These are phyloP conservation scores for Claviceps sorghi DNA, from an alignment of 2,329 filamentous ascomycete genomes.

Conservation along the genomic window DNA sequence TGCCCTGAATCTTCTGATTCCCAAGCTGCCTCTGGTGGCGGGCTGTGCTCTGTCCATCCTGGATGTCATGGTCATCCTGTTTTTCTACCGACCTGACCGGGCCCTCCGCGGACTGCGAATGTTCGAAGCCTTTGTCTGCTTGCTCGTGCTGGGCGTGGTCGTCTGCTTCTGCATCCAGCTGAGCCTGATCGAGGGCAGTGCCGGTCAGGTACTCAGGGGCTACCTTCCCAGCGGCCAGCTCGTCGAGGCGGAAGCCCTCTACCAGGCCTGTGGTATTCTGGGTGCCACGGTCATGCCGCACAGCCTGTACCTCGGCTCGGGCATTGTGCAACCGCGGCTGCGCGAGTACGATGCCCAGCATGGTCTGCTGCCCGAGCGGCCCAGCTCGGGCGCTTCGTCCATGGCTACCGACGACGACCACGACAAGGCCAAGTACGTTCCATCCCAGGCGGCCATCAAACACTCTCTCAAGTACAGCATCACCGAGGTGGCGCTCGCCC, in stretches of 20 bases:
- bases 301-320: slow-evolving; percentile 52
- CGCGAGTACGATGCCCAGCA: slow-evolving; percentile 46
- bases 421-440: slow-evolving; percentile 48
- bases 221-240: slow-evolving; percentile 48
- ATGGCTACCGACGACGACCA: slow-evolving; percentile 9
- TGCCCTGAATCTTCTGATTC: slow-evolving; percentile 50
- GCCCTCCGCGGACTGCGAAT: slow-evolving; percentile 42
- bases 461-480: slow-evolving; percentile 62
- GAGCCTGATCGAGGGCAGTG: slow-evolving; percentile 39
- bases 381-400: slow-evolving; percentile 6
- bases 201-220: slow-evolving; percentile 47
- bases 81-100: slow-evolving; percentile 49
- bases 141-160: slow-evolving; percentile 52
- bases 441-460: slow-evolving; percentile 57
- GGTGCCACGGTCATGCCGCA: slow-evolving; percentile 65
- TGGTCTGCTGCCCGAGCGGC: slow-evolving; percentile 31
- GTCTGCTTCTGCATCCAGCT: slow-evolving; percentile 59
- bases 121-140: slow-evolving; percentile 51
- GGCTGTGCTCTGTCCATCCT: slow-evolving; percentile 54
- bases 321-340: slow-evolving; percentile 53
- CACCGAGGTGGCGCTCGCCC: slow-evolving; percentile 52
- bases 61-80: slow-evolving; percentile 51
- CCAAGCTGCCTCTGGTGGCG: slow-evolving; percentile 48
- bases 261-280: slow-evolving; percentile 62
- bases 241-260: slow-evolving; percentile 43